Percentiles rank a stretch among this genome's conserved stretches.
Conservation (phyloP, 768 basidiomycete species). For the Hirschioporus abietinus region DNA sequence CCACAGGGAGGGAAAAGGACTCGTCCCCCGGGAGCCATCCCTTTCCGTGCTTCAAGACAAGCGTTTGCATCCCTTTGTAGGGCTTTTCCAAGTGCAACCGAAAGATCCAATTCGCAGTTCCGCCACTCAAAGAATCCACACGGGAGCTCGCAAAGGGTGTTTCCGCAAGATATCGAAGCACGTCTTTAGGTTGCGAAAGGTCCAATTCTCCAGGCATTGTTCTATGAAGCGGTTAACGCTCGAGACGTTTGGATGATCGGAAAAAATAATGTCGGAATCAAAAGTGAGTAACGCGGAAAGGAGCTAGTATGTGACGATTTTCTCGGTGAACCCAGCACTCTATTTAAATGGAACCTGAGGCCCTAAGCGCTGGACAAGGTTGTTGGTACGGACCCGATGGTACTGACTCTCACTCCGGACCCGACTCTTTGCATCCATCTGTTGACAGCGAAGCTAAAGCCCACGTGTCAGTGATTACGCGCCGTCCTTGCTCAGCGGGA, state of each 20-base stretch:
- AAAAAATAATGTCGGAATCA: no score
- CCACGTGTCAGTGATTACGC: no score
- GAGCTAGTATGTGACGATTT: no score
- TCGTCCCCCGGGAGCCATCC: constrained; percentile 29
- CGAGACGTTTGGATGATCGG: not conserved
- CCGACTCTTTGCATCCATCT: no score
- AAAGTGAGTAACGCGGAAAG: no score
- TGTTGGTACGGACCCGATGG: no score
- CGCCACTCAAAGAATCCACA: constrained; percentile 43
- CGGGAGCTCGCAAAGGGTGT: constrained; percentile 42
- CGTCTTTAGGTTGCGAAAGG: constrained; percentile 25
- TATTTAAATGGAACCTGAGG: no score
- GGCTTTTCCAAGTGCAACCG: constrained; percentile 40
- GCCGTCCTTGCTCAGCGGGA: no score
- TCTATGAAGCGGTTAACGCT: not conserved
- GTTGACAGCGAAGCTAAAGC: no score
- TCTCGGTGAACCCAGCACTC: no score
- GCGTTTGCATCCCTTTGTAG: constrained; percentile 37
- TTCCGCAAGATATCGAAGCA: constrained; percentile 39
- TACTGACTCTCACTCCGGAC: no score
- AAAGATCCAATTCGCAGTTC: constrained; percentile 51
- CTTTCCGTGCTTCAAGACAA: constrained; percentile 56
- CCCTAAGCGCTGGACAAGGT: no score
- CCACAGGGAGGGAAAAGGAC: constrained; percentile 31
- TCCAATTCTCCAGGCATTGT: constrained; percentile 11